These are phyloP conservation scores for Mycena galopus DNA, from an alignment of 768 basidiomycete species.

Conservation along the genomic window DNA sequence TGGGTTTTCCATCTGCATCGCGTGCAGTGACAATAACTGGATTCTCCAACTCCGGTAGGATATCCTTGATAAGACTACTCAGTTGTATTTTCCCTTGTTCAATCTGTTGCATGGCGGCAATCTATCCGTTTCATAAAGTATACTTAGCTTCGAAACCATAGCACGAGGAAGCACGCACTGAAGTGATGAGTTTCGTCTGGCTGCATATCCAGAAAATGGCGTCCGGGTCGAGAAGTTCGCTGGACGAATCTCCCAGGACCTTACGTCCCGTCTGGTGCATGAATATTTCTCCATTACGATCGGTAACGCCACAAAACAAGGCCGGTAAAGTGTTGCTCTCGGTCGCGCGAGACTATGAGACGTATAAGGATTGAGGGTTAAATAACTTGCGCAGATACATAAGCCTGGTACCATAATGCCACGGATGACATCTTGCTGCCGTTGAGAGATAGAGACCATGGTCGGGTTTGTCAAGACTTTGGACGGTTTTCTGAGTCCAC, in stretches of 20 bases:
- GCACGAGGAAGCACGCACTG: constrained; percentile 38
- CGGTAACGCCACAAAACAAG: constrained; percentile 21
- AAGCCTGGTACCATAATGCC: constrained; percentile 23
- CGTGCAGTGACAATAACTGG: constrained; percentile 37
- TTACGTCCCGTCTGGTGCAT: constrained; percentile 19
- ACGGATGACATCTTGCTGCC: constrained; percentile 24
- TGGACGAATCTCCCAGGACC: constrained; percentile 43
- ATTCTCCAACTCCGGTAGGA: constrained; percentile 45
- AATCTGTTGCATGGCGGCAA: constrained; percentile 49
- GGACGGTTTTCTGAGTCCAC: neutral
- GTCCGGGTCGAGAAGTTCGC: constrained; percentile 41
- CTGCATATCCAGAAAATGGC: constrained; percentile 55
- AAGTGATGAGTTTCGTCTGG: constrained; percentile 50
- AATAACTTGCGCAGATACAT: neutral
- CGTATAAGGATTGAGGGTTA: neutral
- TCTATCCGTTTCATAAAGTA: constrained; percentile 32
- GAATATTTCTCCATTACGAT: constrained; percentile 22
- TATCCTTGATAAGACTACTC: constrained; percentile 41
- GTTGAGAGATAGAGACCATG: constrained; percentile 19
- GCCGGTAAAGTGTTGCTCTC: constrained; percentile 22
- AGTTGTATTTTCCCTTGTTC: constrained; percentile 45
- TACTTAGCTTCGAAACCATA: neutral
- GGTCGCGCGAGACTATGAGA: constrained; percentile 12
- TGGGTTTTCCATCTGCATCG: constrained; percentile 32
- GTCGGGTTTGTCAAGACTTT: too few relatives aligned